Evolutionary conservation across 2,329 filamentous ascomycete genomes (phyloP), one percentile per base, ranked within the genome.

Genomic region (Periglandula ipomoeae): DNA sequence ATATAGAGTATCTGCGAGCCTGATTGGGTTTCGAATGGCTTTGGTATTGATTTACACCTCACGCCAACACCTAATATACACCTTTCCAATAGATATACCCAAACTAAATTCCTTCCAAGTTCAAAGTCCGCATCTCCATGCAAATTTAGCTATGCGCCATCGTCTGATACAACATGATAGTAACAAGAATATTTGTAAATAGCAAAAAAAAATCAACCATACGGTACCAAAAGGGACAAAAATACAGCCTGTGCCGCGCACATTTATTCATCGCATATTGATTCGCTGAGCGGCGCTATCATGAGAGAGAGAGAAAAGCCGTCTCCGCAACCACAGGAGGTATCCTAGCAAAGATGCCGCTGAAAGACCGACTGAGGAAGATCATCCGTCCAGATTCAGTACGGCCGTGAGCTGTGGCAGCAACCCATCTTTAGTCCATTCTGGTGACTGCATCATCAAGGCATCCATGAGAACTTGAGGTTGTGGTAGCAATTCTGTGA

Each of bases 401-500:
- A 69, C 85, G 44, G 78, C 75, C 59, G 84, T 81, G 51, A 90
- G 65, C 58, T 88, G 80, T 58, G 80, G 80, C 52, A 90, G 66
- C 56, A 89, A 73, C 3, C 78, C 75, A 52, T 85, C 81, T 55
- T 78, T 79, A 44, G 81, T 70, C 72, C 78, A 80, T 56, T 81
- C 78, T 2, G 71, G 69, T 34, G 75, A 81, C 54, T 77, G 75
- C 66, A 87, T 81, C 56, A 81, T 75, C 57, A 89, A 66, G 17
- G 82, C 81, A 15, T 79, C 77, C 37, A 90, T 73, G 34, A 91
- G 67, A 53, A 73, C 80, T 51, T 88, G 82, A 52, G 78, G 80
- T 23, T 78, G 77, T 3, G 85, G 85, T 44, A 89, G 65, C 10
- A 83, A 75, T 43, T 76, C 75, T 1, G 76, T 70, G 6, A 84